phyloP scores from a whole-genome alignment of 352 stramenopile genomes.

The Pythium insidiosum region DNA sequence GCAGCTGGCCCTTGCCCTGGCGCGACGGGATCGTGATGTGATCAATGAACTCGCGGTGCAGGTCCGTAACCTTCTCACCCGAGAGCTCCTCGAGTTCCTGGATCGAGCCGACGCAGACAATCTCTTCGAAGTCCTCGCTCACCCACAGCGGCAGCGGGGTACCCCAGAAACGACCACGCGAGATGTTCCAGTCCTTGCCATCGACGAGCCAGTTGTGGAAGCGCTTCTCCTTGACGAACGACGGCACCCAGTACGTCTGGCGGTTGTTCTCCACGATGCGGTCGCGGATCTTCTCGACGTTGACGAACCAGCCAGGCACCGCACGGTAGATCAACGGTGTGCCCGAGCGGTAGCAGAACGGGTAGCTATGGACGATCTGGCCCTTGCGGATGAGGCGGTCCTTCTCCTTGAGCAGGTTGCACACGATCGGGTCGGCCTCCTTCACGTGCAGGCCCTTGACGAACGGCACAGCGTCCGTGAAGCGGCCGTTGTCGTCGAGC shows the following conservation, averaged over 20 bases:
- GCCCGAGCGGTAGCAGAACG: slow-evolving; percentile 99
- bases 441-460: slow-evolving; percentile 97
- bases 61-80: slow-evolving; percentile 89
- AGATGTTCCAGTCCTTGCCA: slow-evolving; percentile 99
- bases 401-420: slow-evolving; percentile 90
- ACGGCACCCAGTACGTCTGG: slow-evolving; percentile 76
- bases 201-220: slow-evolving; percentile 99
- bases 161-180: slow-evolving; percentile 98
- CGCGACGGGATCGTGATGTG: slow-evolving; percentile 97
- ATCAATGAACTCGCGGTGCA: slow-evolving; percentile 99
- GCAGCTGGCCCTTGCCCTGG: slow-evolving; percentile 79
- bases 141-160: slow-evolving; percentile 99
- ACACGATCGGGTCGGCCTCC: slow-evolving; percentile 96
- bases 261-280: slow-evolving; percentile 89
- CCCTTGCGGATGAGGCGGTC: slow-evolving; percentile 96
- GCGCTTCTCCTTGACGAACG: slow-evolving; percentile 96
- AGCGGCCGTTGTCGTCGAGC: slow-evolving; percentile 96
- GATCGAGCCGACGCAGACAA: slow-evolving; percentile 96
- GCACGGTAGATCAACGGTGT: slow-evolving; percentile 99
- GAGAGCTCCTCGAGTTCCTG: slow-evolving; percentile 94
- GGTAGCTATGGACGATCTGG: slow-evolving; percentile 97
- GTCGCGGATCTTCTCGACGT: slow-evolving; percentile 97
- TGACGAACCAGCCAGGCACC: slow-evolving; percentile 99
- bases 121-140: slow-evolving; percentile 95
- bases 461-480: slow-evolving; percentile 89